Conservation (phyloP, 179 eudicot genomes). For the Drosera spatulata region DNA sequence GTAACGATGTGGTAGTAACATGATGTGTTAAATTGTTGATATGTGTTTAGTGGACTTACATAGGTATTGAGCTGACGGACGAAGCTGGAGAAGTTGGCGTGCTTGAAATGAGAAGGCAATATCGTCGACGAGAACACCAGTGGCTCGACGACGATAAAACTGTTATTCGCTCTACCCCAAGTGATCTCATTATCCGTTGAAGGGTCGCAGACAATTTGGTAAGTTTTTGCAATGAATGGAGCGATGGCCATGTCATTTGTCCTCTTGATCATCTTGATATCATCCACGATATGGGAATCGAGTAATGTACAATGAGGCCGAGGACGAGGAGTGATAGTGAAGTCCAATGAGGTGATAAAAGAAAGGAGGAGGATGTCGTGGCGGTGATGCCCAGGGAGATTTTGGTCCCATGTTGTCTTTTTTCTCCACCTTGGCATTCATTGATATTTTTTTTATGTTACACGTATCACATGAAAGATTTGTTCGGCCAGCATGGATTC, state of each 20-base stretch:
- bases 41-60: slow-evolving; percentile 22
- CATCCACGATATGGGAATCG: neutral
- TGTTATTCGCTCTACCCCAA: slow-evolving; percentile 66
- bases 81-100: slow-evolving; percentile 82
- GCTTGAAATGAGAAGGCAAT: slow-evolving; percentile 66
- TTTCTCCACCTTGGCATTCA: too few species aligned
- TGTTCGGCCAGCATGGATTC: too few species aligned
- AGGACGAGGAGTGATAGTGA: too few species aligned
- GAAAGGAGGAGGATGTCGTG: too few species aligned
- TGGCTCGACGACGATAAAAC: slow-evolving; percentile 63
- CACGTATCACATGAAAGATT: too few species aligned
- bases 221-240: slow-evolving; percentile 66
- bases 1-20: neutral
- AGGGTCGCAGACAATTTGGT: slow-evolving; percentile 63
- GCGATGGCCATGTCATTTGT: slow-evolving; percentile 10
- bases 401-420: too few species aligned
- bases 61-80: slow-evolving; percentile 87
- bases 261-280: neutral
- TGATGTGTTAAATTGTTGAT: neutral
- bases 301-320: too few species aligned
- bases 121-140: slow-evolving; percentile 48
- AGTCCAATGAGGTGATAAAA: too few species aligned
- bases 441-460: too few species aligned
- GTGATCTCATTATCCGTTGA: slow-evolving; percentile 35
- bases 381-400: too few species aligned